Evolutionary conservation across 306 rosid species (phyloP).

Genomic region (Vachellia collinsii): DNA sequence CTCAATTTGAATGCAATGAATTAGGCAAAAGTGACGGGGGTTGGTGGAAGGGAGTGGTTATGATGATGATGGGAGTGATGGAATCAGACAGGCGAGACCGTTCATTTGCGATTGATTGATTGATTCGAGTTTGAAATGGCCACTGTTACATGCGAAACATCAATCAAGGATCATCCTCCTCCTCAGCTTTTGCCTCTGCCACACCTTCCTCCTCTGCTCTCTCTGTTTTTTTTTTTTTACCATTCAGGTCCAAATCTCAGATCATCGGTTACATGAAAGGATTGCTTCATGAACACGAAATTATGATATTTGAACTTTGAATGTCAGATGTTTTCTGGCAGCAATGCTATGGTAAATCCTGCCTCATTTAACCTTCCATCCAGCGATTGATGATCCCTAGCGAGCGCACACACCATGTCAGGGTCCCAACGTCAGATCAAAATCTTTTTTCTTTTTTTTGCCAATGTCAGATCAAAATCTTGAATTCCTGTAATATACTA

Average conservation of each 20-base stretch:
- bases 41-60: not conserved
- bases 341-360: not conserved
- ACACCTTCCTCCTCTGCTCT: not conserved
- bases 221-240: not conserved
- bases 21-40: not conserved
- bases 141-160: too few relatives aligned
- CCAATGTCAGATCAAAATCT: slow-evolving; percentile 5
- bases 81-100: not conserved
- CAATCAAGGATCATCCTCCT: too few relatives aligned
- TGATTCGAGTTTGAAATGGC: not conserved
- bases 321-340: slow-evolving; percentile 4
- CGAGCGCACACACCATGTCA: not conserved
- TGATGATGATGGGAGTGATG: not conserved
- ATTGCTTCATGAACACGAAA: not conserved
- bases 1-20: too few relatives aligned
- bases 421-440: slow-evolving; percentile 16
- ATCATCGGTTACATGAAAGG: not conserved
- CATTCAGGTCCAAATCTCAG: too few relatives aligned
- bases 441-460: too few relatives aligned
- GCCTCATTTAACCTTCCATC: not conserved
- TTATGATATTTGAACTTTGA: not conserved
- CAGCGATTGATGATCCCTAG: not conserved
- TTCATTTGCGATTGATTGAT: not conserved
- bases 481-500: not conserved
- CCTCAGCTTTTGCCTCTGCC: not conserved